These are phyloP conservation scores for Vitis hybrid DNA, from an alignment of 177 flowering plant genomes.

Conservation along the genomic window DNA sequence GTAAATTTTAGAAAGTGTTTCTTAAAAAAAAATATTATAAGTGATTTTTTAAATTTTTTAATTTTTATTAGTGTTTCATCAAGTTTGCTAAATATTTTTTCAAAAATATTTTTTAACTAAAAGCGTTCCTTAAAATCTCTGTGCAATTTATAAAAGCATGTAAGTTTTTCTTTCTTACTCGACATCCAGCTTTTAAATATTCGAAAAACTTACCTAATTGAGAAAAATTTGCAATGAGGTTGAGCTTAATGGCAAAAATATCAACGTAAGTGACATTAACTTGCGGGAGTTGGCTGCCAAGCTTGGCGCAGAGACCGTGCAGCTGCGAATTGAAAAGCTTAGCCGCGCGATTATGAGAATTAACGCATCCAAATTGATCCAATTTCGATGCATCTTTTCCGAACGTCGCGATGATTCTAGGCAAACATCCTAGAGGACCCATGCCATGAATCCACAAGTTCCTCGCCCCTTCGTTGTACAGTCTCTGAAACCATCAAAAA, in stretches of 20 bases:
- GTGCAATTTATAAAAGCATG: too few relatives aligned
- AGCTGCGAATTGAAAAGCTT: constrained; percentile 20
- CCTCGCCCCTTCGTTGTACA: constrained; percentile 22
- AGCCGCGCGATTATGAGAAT: constrained; percentile 21
- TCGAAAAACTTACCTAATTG: constrained; percentile 13
- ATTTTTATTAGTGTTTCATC: too few relatives aligned
- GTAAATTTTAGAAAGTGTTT: too few relatives aligned
- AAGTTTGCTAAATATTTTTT: too few relatives aligned
- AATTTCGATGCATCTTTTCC: constrained; percentile 20
- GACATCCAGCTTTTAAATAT: too few relatives aligned
- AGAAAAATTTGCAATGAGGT: constrained; percentile 26
- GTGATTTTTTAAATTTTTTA: too few relatives aligned
- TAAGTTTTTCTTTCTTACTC: too few relatives aligned
- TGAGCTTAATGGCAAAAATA: constrained; percentile 21
- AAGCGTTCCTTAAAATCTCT: too few relatives aligned
- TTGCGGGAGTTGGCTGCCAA: constrained; percentile 16
- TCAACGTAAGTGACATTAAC: constrained; percentile 19
- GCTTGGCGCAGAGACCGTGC: constrained; percentile 19
- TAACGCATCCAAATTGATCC: constrained; percentile 28
- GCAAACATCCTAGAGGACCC: constrained; percentile 29
- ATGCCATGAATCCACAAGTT: constrained; percentile 32
- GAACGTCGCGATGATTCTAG: constrained; percentile 16
- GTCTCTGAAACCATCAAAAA: constrained; percentile 8
- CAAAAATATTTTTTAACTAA: too few relatives aligned
- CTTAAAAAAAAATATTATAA: too few relatives aligned